Percentiles rank a stretch among this genome's conserved stretches.
Evolutionary conservation across 2,329 filamentous ascomycete genomes (phyloP).

Genomic region (Stemphylium vesicarium): DNA sequence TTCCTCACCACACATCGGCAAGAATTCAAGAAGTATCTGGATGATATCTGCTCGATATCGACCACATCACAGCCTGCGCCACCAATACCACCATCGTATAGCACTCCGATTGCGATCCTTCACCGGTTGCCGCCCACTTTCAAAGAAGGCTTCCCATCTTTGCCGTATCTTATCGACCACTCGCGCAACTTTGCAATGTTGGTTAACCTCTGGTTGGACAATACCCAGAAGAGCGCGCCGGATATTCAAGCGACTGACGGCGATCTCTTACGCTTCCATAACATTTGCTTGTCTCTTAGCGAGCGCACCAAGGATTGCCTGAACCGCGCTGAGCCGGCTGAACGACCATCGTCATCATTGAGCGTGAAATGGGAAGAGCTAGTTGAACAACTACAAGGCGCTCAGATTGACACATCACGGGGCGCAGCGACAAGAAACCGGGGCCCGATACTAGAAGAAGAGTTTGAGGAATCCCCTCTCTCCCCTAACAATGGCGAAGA

Average conservation of each 20-base stretch:
- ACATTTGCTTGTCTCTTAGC: conserved; percentile 55
- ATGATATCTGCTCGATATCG: conserved; percentile 83
- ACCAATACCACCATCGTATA: conserved; percentile 81
- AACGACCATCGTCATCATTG: conserved; percentile 56
- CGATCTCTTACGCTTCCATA: conserved; percentile 58
- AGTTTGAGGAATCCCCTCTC: conserved; percentile 29
- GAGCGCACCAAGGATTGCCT: conserved; percentile 59
- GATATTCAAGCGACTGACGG: conserved; percentile 52
- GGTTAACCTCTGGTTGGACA: conserved; percentile 79
- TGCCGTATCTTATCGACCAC: conserved; percentile 92
- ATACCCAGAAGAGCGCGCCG: conserved; percentile 46
- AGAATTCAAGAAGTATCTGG: conserved; percentile 85
- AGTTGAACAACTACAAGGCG: conserved; percentile 54
- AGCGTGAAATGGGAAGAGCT: conserved; percentile 61
- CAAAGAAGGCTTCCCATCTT: conserved; percentile 87
- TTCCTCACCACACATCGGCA: conserved; percentile 78
- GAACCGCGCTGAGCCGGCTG: conserved; percentile 59
- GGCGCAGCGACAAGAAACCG: conserved; percentile 43
- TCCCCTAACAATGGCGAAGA: conserved; percentile 35
- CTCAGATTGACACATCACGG: conserved; percentile 39
- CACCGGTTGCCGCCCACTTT: conserved; percentile 79
- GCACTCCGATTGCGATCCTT: conserved; percentile 89
- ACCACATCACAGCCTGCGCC: conserved; percentile 65
- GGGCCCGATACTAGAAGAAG: conserved; percentile 34
- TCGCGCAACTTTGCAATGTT: conserved; percentile 83